Percentiles rank a stretch among this genome's conserved stretches.
phyloP scores from a whole-genome alignment of 2,329 filamentous ascomycete species.

The Botrytis cinerea region DNA sequence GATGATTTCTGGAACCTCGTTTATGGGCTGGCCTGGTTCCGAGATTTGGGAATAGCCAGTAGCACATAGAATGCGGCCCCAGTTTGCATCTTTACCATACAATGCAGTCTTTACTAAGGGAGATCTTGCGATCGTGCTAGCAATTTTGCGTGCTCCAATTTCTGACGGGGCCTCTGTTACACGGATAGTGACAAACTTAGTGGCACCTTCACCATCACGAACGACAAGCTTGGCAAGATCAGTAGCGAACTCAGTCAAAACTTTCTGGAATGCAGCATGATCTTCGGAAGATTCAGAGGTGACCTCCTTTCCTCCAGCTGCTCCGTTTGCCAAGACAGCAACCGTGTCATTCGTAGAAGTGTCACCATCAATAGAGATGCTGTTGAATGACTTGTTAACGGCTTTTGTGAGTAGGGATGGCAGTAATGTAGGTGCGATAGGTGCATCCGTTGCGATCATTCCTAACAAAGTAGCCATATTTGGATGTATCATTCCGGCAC shows the following conservation, averaged over 20 bases:
- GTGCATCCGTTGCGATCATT: constrained; percentile 86
- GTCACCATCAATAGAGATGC: constrained; percentile 95
- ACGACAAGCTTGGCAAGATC: constrained; percentile 91
- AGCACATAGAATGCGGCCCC: constrained; percentile 94
- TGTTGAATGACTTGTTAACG: constrained; percentile 87
- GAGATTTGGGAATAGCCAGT: constrained; percentile 76
- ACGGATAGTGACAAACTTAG: constrained; percentile 94
- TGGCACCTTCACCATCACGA: constrained; percentile 94
- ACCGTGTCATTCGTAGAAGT: constrained; percentile 98
- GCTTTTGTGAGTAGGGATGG: constrained; percentile 70
- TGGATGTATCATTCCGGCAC: constrained; percentile 96
- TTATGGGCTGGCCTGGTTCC: constrained; percentile 57
- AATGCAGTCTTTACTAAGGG: constrained; percentile 96
- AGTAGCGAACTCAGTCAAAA: constrained; percentile 76
- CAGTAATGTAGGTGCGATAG: constrained; percentile 69
- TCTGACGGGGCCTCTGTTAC: constrained; percentile 73
- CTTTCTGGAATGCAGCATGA: constrained; percentile 67
- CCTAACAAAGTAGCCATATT: constrained; percentile 96
- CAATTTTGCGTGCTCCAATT: constrained; percentile 73
- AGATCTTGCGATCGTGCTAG: constrained; percentile 84
- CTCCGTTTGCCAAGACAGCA: constrained; percentile 91
- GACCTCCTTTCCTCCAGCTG: constrained; percentile 72
- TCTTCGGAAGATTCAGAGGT: constrained; percentile 57
- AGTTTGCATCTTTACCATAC: constrained; percentile 97
- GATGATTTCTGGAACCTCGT: constrained; percentile 63